phyloP scores from a whole-genome alignment of 305 asterid species.

The Fraxinus paxiana region DNA sequence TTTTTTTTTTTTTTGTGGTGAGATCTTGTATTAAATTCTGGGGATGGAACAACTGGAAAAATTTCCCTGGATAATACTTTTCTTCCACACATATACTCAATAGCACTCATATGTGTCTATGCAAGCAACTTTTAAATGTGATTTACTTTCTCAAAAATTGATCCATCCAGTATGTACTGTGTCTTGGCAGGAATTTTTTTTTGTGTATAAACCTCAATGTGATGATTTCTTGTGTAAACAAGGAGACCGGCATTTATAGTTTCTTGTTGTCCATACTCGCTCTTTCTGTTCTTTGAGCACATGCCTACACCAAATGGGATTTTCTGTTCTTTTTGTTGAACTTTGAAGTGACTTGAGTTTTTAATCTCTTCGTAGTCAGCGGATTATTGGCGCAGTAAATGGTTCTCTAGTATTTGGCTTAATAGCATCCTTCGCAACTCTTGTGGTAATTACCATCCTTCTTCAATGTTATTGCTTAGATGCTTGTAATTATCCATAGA shows the following conservation, averaged over 20 bases:
- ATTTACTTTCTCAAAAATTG: conserved; percentile 9
- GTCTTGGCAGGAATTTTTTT: not conserved
- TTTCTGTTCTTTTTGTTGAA: conserved; percentile 4
- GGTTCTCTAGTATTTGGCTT: conserved; percentile 70
- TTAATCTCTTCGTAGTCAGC: conserved; percentile 55
- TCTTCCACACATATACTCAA: not conserved
- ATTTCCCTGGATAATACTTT: not conserved
- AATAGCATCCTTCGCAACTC: conserved; percentile 60
- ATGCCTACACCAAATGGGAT: not conserved
- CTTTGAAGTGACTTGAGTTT: conserved; percentile 20
- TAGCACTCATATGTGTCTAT: not conserved
- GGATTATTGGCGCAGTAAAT: conserved; percentile 74
- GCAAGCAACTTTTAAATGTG: not conserved
- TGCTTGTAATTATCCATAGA: not conserved
- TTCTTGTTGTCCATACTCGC: not conserved
- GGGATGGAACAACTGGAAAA: not conserved
- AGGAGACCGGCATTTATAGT: not conserved
- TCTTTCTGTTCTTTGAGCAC: not conserved
- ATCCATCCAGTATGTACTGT: not conserved
- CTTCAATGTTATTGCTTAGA: not conserved
- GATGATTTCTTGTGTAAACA: not conserved
- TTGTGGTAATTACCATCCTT: conserved; percentile 61
- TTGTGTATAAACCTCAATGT: conserved; percentile 8
- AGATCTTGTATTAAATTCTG: conserved; percentile 1
- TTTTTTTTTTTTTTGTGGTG: not conserved